These are phyloP conservation scores for Luzula sylvatica DNA, from an alignment of 176 grass and related monocot species.

Conservation along the genomic window DNA sequence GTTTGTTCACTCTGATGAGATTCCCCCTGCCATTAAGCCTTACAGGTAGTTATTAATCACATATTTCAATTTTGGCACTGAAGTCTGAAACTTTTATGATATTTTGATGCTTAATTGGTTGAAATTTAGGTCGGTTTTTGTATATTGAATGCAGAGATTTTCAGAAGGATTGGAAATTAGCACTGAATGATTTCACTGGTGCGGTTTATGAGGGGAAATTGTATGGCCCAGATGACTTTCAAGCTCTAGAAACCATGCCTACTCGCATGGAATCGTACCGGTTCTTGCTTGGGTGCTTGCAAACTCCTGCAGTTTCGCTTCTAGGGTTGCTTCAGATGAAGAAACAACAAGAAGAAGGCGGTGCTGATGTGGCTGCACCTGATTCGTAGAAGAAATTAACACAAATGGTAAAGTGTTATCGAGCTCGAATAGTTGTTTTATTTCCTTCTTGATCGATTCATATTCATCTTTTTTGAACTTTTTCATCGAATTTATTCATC, in stretches of 20 bases:
- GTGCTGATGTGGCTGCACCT: not conserved
- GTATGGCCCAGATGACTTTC: slow-evolving; percentile 80
- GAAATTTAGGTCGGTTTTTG: no score
- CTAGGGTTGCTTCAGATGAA: slow-evolving; percentile 29
- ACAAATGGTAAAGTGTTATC: no score
- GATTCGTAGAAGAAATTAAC: slow-evolving; percentile 6
- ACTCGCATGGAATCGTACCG: slow-evolving; percentile 62
- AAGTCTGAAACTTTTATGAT: no score
- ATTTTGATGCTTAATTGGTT: no score
- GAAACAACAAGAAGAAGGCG: not conserved
- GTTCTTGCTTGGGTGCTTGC: slow-evolving; percentile 68
- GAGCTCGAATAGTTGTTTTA: no score
- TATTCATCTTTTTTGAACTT: no score
- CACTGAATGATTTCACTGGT: slow-evolving; percentile 87
- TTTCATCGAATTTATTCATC: no score
- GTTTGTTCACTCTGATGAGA: slow-evolving; percentile 96
- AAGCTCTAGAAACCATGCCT: slow-evolving; percentile 76
- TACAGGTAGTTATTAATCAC: slow-evolving; percentile 22
- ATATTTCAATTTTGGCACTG: not conserved
- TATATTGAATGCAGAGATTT: slow-evolving; percentile 42
- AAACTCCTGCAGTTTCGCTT: slow-evolving; percentile 61
- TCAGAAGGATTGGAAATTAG: slow-evolving; percentile 72
- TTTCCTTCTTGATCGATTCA: no score
- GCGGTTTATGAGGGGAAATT: slow-evolving; percentile 84
- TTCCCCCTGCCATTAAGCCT: slow-evolving; percentile 64